phyloP scores from a whole-genome alignment of 768 basidiomycete genomes.

The Macrolepiota dolichaula region DNA sequence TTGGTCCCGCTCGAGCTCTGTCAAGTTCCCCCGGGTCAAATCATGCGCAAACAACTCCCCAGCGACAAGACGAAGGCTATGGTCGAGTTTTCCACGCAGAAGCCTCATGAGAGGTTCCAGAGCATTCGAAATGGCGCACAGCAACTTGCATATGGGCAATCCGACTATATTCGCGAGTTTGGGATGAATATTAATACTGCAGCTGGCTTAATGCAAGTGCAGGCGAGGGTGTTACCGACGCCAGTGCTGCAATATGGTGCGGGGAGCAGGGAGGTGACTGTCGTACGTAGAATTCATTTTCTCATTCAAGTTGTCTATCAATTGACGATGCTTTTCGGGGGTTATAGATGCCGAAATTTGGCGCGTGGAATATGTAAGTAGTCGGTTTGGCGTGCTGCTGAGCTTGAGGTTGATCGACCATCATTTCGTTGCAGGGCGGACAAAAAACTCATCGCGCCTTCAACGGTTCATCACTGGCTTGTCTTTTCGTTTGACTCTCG shows the following conservation, averaged over 20 bases:
- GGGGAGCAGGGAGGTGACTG: conserved; percentile 45
- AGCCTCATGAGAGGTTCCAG: conserved; percentile 50
- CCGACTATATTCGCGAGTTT: conserved; percentile 68
- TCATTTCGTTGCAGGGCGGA: conserved; percentile 55
- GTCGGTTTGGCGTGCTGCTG: background rate
- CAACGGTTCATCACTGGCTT: conserved; percentile 53
- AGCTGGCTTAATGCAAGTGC: conserved; percentile 44
- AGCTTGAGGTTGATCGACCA: conserved; percentile 32
- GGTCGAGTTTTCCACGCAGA: conserved; percentile 65
- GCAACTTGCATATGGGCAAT: conserved; percentile 65
- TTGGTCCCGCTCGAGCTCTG: conserved; percentile 69
- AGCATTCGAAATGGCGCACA: conserved; percentile 53
- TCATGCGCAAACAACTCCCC: conserved; percentile 68
- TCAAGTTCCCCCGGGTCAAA: conserved; percentile 58
- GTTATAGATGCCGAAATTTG: conserved; percentile 55
- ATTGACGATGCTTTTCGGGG: conserved; percentile 5
- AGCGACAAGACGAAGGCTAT: conserved; percentile 61
- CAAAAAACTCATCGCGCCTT: conserved; percentile 59
- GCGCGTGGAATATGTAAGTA: conserved; percentile 76
- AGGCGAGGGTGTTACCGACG: conserved; percentile 55
- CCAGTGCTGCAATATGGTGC: conserved; percentile 66
- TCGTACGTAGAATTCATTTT: conserved; percentile 39
- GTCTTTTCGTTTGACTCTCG: conserved; percentile 59
- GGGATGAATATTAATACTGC: conserved; percentile 55
- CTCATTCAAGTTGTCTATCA: background rate